These are phyloP conservation scores for Wallacemonas sp. DNA, from an alignment of 208 protist species.

Conservation along the genomic window DNA sequence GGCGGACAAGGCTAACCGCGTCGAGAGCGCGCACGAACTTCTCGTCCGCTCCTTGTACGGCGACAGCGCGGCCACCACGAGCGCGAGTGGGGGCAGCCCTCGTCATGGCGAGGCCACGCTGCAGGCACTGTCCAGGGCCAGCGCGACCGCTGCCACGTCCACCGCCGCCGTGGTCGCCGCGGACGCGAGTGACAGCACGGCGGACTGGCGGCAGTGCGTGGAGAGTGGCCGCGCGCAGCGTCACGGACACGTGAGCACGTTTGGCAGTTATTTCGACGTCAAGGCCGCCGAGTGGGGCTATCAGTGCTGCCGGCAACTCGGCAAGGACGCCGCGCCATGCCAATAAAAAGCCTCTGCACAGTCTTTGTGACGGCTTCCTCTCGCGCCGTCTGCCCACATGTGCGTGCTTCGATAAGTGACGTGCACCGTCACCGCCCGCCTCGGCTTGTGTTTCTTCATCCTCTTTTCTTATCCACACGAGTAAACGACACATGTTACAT, in stretches of 20 bases:
- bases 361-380: background rate
- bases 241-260: conserved; percentile 61
- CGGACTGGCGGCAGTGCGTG: conserved; percentile 8
- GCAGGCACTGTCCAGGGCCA: background rate
- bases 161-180: too few relatives aligned
- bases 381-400: too few relatives aligned
- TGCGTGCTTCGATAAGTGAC: too few relatives aligned
- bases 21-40: conserved; percentile 40
- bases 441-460: too few relatives aligned
- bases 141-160: background rate
- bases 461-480: too few relatives aligned
- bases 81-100: too few relatives aligned
- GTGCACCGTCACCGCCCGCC: too few relatives aligned
- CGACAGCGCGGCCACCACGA: conserved; percentile 18
- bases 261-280: conserved; percentile 79
- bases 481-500: too few relatives aligned
- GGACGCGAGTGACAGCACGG: background rate
- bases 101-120: too few relatives aligned
- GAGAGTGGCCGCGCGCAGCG: conserved; percentile 24
- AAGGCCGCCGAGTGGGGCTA: conserved; percentile 72
- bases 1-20: background rate
- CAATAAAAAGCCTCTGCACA: too few relatives aligned
- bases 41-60: conserved; percentile 67
- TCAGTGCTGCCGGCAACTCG: conserved; percentile 63
- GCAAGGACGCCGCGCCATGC: conserved; percentile 53